Evolutionary conservation across 225 moss, liverwort and hornwort genomes (phyloP).

Genomic region (Takakia lepidozioides): DNA sequence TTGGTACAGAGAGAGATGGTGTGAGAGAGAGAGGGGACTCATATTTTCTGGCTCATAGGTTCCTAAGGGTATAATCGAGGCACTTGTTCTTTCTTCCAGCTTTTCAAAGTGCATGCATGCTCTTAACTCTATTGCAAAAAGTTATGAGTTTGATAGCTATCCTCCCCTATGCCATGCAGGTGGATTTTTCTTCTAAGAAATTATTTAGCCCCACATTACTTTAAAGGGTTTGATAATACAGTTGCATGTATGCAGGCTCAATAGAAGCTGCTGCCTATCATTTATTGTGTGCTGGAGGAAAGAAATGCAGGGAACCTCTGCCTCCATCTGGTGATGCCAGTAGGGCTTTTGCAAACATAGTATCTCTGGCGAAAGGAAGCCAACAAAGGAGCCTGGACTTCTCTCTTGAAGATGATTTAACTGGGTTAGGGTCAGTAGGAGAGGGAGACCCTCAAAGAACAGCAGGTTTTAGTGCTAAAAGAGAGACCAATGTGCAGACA

Average conservation of each 20-base stretch:
- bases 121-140: neutral
- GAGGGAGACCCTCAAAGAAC: neutral
- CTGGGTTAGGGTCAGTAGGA: slow-evolving; percentile 6
- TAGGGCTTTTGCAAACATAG: slow-evolving; percentile 7
- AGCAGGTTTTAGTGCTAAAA: slow-evolving; percentile 13
- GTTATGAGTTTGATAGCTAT: neutral
- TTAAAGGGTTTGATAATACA: no score
- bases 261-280: slow-evolving; percentile 10
- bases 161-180: neutral
- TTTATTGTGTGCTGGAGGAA: neutral
- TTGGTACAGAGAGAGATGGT: no score
- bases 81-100: neutral
- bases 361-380: slow-evolving; percentile 15
- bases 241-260: slow-evolving; percentile 15
- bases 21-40: no score
- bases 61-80: neutral
- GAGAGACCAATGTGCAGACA: neutral
- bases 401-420: slow-evolving; percentile 13
- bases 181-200: no score
- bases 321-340: slow-evolving; percentile 6
- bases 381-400: slow-evolving; percentile 18
- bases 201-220: no score
- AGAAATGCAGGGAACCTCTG: neutral
- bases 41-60: no score
- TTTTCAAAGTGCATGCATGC: neutral